Evolutionary conservation across 1,139 yeast genomes (phyloP).

Genomic region (Zygoascus hellenicus): DNA sequence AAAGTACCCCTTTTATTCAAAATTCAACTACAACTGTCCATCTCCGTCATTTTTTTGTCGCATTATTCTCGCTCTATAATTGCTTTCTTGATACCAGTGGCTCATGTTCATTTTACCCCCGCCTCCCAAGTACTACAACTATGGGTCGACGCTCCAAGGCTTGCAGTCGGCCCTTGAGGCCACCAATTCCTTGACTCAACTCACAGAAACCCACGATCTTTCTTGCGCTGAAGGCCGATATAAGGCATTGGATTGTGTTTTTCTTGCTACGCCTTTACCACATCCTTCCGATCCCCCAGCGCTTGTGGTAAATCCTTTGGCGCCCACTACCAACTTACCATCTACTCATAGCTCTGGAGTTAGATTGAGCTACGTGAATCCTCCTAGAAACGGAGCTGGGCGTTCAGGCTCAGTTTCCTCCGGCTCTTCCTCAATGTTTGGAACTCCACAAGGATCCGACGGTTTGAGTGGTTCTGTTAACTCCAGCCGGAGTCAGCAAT

Average conservation of each 20-base stretch:
- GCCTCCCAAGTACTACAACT: slow-evolving; percentile 25
- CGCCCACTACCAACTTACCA: slow-evolving; percentile 31
- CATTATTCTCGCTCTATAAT: too few species aligned
- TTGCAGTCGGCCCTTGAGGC: slow-evolving; percentile 27
- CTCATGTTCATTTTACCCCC: slow-evolving; percentile 28
- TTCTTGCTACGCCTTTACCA: slow-evolving; percentile 33
- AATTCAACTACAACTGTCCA: too few species aligned
- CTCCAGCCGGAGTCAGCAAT: slow-evolving; percentile 2
- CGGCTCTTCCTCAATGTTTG: not conserved
- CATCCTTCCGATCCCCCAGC: slow-evolving; percentile 37
- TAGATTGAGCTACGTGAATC: slow-evolving; percentile 18
- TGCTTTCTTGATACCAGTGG: not conserved
- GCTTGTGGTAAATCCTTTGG: slow-evolving; percentile 33
- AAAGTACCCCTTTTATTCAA: too few species aligned
- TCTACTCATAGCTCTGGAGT: slow-evolving; percentile 28
- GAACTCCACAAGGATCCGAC: slow-evolving; percentile 2
- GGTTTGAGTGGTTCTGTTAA: not conserved
- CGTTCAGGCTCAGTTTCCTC: slow-evolving; percentile 6
- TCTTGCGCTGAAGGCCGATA: slow-evolving; percentile 32
- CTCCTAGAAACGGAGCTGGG: not conserved
- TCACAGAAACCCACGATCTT: slow-evolving; percentile 22
- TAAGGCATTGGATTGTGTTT: slow-evolving; percentile 29
- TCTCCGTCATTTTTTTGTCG: too few species aligned
- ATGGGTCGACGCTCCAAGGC: slow-evolving; percentile 16
- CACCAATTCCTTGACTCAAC: slow-evolving; percentile 23